Evolutionary conservation across 805 yeast genomes (phyloP).

Genomic region (Starmera dryadoides): DNA sequence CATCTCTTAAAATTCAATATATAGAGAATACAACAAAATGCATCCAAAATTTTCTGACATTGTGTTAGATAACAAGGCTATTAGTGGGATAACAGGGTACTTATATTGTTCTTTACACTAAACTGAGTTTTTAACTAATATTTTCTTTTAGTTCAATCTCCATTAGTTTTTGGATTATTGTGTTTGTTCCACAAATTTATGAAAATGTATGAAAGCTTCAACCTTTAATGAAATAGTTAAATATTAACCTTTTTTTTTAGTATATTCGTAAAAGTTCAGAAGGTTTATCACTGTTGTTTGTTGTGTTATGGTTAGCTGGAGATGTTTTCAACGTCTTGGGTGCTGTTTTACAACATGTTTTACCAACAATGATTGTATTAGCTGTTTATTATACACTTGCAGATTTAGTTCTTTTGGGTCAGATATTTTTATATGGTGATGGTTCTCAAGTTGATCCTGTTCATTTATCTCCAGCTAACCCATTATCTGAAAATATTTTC

Average conservation of each 20-base stretch:
- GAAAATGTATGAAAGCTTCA: conserved; percentile 48
- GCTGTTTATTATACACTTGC: conserved; percentile 93
- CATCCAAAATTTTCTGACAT: conserved; percentile 6
- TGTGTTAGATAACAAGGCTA: conserved; percentile 18
- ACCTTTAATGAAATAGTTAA: too few species aligned
- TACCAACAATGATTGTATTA: conserved; percentile 90
- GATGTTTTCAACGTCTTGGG: conserved; percentile 93
- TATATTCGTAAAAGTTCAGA: conserved; percentile 81
- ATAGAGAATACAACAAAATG: too few species aligned
- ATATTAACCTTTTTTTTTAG: conserved; percentile 8
- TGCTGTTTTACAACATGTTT: conserved; percentile 79
- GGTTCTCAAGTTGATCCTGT: conserved; percentile 57
- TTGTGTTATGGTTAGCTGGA: conserved; percentile 87
- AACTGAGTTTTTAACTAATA: not conserved
- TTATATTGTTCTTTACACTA: not conserved
- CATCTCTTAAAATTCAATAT: too few species aligned
- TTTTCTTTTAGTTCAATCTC: conserved; percentile 58
- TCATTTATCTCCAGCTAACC: conserved; percentile 86
- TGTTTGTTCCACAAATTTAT: conserved; percentile 93
- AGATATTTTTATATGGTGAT: conserved; percentile 74
- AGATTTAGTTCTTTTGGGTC: conserved; percentile 75
- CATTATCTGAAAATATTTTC: conserved; percentile 65
- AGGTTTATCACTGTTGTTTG: conserved; percentile 81
- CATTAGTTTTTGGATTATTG: conserved; percentile 96
- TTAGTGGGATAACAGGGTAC: conserved; percentile 22